These are phyloP conservation scores for Cicer yamashitae DNA, from an alignment of 306 rosid species.

Conservation along the genomic window DNA sequence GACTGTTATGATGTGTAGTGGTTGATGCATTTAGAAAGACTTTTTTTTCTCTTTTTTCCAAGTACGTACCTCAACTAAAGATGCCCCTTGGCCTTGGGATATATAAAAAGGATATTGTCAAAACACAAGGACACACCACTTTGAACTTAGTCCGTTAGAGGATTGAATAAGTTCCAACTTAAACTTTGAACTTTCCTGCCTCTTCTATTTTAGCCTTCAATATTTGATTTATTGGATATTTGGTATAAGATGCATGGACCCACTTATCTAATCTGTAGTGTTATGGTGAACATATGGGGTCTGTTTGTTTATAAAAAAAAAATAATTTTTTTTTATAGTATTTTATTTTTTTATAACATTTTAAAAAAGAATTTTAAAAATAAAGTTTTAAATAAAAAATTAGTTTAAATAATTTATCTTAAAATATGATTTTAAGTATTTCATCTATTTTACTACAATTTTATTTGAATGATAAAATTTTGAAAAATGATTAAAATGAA, in stretches of 20 bases:
- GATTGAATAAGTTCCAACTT: conserved; percentile 45
- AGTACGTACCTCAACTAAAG: conserved; percentile 11
- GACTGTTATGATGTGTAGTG: neutral
- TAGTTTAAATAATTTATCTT: too few relatives aligned
- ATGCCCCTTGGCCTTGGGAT: conserved; percentile 15
- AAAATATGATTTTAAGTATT: too few relatives aligned
- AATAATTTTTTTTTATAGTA: too few relatives aligned
- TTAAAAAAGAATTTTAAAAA: too few relatives aligned
- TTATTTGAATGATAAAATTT: too few relatives aligned
- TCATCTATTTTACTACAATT: too few relatives aligned
- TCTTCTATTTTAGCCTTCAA: conserved; percentile 13
- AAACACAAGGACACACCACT: conserved; percentile 25
- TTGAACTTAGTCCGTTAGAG: conserved; percentile 37
- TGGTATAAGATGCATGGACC: neutral
- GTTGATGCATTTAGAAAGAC: conserved; percentile 37
- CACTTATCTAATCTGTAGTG: neutral
- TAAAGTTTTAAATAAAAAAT: too few relatives aligned
- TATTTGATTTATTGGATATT: conserved; percentile 10
- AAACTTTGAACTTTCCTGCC: conserved; percentile 36
- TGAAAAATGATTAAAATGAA: too few relatives aligned
- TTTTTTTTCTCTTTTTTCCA: conserved; percentile 37
- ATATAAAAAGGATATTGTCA: conserved; percentile 28
- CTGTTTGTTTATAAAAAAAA: too few relatives aligned
- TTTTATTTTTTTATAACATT: too few relatives aligned
- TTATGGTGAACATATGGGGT: too few relatives aligned